Evolutionary conservation across 768 basidiomycete species (phyloP), one percentile per base, ranked within the genome.

Genomic region (Russula olivacea): DNA sequence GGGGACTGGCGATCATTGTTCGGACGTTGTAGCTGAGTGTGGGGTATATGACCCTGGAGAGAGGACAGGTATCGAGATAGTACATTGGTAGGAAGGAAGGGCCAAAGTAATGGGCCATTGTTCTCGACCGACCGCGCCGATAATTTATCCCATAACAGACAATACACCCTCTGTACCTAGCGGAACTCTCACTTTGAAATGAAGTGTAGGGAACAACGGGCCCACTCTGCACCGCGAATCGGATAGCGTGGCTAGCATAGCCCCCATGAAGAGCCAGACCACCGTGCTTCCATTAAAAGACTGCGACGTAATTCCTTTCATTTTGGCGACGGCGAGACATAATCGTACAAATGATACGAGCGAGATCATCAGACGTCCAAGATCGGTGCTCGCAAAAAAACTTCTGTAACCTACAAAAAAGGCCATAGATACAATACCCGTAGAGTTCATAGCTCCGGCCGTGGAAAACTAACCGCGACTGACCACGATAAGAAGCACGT

Each of bases 321-420:
- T 49, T 30, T 51, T 43, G 43, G 28, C 7, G 34, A 53, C 48
- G 57, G 61, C n/a, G 34, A 38, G 51, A 38, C 25, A 41, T 58
- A n/a, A 63, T 63, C 57, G 58, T 63, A 63, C 62, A 59, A 38
- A 38, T 25, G 45, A 40, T 21, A 58, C 36, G 28, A 17, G 34
- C 45, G 25, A 63, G 51, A 52, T 34, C 58, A 54, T 54, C 57
- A 49, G 43, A 63, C 57, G 34, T 53, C 28, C 61, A 58, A 17
- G 61, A 63, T 58, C 61, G 45, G 36, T 40, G n/a, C 51, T 23
- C 34, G 34, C 21, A n/a, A 45, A 15, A 38, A 11, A 53, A 54
- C 36, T 54, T 47, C 51, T 41, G 51, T 30, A 30, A 38, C 32
- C 38, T 32, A 53, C 36, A 59, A 23, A 54, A 19, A 59, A 49